phyloP scores from a whole-genome alignment of 441 rosid genomes.

The Heliophila coronopifolia region DNA sequence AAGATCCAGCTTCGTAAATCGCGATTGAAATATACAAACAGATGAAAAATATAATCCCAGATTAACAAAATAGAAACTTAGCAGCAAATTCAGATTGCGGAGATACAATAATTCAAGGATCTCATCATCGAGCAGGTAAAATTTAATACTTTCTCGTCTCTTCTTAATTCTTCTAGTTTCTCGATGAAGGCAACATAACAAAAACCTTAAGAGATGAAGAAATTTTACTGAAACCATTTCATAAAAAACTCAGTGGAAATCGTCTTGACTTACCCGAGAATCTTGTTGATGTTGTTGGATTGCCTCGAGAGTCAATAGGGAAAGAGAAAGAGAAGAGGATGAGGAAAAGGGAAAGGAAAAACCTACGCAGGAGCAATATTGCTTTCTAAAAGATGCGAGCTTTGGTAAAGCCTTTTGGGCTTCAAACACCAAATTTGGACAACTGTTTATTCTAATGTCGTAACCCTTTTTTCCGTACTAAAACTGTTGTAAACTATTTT shows the following conservation, averaged over 20 bases:
- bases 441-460: too few relatives aligned
- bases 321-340: not conserved
- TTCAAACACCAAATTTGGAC: too few relatives aligned
- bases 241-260: not conserved
- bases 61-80: not conserved
- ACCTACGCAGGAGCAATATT: not conserved
- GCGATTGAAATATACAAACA: not conserved
- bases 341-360: too few relatives aligned
- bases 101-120: not conserved
- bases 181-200: not conserved
- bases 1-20: not conserved
- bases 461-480: too few relatives aligned
- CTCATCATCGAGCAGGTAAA: not conserved
- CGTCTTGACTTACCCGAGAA: slow-evolving; percentile 16
- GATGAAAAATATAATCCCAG: not conserved
- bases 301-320: slow-evolving; percentile 23
- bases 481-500: too few relatives aligned
- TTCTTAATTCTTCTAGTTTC: not conserved
- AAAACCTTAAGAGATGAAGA: slow-evolving; percentile 5
- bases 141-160: not conserved
- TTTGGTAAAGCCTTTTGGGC: too few relatives aligned
- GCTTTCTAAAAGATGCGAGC: not conserved
- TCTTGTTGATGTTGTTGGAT: not conserved
- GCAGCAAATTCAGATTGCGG: not conserved
- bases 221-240: not conserved